Conservation (phyloP, 805 yeast species). For the Metschnikowia santaceciliae region DNA sequence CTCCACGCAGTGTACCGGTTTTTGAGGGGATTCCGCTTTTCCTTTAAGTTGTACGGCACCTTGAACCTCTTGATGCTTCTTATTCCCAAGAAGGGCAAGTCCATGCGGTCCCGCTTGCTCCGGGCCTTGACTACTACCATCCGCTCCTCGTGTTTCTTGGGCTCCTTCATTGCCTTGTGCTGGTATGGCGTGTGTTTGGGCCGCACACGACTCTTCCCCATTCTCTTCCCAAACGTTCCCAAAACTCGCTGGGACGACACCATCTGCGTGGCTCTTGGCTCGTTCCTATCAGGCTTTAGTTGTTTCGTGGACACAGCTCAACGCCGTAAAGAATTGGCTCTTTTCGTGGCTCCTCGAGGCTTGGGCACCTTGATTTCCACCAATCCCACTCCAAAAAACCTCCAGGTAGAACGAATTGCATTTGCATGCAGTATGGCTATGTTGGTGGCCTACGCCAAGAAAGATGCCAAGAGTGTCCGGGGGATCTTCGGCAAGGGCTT, state of each 20-base stretch:
- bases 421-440: constrained; percentile 34
- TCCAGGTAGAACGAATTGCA: constrained; percentile 27
- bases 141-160: constrained; percentile 43
- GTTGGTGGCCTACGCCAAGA: constrained; percentile 32
- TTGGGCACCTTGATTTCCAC: constrained; percentile 31
- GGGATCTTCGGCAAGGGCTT: constrained; percentile 37
- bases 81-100: constrained; percentile 18
- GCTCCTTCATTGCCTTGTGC: constrained; percentile 36
- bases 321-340: constrained; percentile 45
- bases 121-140: constrained; percentile 26
- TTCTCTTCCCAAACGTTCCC: constrained; percentile 34
- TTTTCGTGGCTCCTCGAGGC: constrained; percentile 43
- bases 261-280: constrained; percentile 38
- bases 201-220: constrained; percentile 38
- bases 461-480: constrained; percentile 28
- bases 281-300: constrained; percentile 40
- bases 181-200: constrained; percentile 49
- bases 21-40: constrained; percentile 37
- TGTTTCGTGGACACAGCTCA: constrained; percentile 35
- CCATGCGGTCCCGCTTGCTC: constrained; percentile 15
- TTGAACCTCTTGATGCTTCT: constrained; percentile 30
- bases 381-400: constrained; percentile 22
- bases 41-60: constrained; percentile 40
- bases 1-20: constrained; percentile 45
- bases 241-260: constrained; percentile 35